These are phyloP conservation scores for Boletellus ananiceps DNA, from an alignment of 768 basidiomycete genomes.

Conservation along the genomic window DNA sequence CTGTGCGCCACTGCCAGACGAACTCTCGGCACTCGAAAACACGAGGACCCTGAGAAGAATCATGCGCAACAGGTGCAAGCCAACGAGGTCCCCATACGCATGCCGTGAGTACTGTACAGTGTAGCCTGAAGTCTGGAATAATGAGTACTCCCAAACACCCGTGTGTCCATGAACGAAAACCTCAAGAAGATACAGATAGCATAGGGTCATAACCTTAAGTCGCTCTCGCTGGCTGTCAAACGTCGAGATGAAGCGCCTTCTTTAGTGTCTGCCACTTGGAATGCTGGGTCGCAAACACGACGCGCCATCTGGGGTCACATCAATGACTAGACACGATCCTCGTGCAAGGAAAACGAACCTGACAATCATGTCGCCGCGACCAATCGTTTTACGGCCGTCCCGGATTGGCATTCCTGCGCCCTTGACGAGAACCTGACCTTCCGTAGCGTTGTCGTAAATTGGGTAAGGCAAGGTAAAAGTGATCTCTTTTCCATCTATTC, in stretches of 20 bases:
- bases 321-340: conserved; percentile 1
- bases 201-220: conserved; percentile 17
- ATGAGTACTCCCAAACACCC: conserved; percentile 8
- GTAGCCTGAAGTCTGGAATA: conserved; percentile 7
- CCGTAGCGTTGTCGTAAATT: conserved; percentile 43
- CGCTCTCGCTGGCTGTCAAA: conserved; percentile 14
- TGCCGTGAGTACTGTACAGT: conserved; percentile 29
- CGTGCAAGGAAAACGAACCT: conserved; percentile 36
- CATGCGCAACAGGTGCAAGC: neutral
- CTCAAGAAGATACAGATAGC: conserved; percentile 14
- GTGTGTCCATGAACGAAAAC: conserved; percentile 17
- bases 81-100: conserved; percentile 11
- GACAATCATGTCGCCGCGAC: conserved; percentile 60
- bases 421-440: conserved; percentile 46
- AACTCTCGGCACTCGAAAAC: neutral
- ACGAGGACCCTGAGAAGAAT: neutral
- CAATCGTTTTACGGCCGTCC: conserved; percentile 46
- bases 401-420: conserved; percentile 70
- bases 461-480: conserved; percentile 50
- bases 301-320: conserved; percentile 26
- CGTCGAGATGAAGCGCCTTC: conserved; percentile 25
- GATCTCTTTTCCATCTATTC: conserved; percentile 55
- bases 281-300: conserved; percentile 27
- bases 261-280: conserved; percentile 32
- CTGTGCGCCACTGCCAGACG: neutral